Evolutionary conservation across 331 rosid genomes (phyloP), one percentile per base, ranked within the genome.

Genomic region (Telfairia occidentalis): DNA sequence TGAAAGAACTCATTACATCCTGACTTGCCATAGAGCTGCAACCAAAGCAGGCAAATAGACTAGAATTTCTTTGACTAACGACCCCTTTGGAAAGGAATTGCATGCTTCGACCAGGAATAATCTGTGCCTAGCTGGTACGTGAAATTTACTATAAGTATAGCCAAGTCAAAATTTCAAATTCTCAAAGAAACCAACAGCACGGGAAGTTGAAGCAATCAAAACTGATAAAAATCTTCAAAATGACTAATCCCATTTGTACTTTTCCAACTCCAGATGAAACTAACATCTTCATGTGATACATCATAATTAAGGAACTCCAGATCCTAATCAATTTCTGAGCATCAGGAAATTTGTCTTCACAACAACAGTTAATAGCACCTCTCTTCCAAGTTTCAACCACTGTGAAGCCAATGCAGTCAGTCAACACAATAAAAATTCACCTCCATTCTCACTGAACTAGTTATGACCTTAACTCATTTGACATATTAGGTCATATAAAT

Each of bases 21-120:
- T 64, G 71, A 76, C 76, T 70, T 80, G 65, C 67, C 5, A 76
- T 54, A 79, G 81, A 75, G 75, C 82, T 65, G 65, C 54, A 60
- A 70, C 74, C 81, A 84, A 60, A 50, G 79, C 65, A 71, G 66
- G 73, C 80, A 66, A 86, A 73, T 50, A 84, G 49, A 38, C 78
- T 65, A 64, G 81, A 69, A 79, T 50, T 85, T 84, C 63, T 72
- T 79, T 24, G 34, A 19, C 65, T 53, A 53, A 64, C 53, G 65
- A 21, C 65, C 77, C 79, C 38, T 24, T 69, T 43, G 37, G 19
- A 69, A 43, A 69, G 43, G 38, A 73, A 66, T 28, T 21, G 73
- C 48, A 73, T 55, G 82, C 53, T 79, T 76, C 53, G 77, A 35
- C 61, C 52, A 73, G 49, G 73, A 59, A 66, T 63, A 60, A 40